Percentiles rank a stretch among this genome's conserved stretches.
These are phyloP conservation scores for Coffea humblotiana DNA, from an alignment of 305 asterid genomes.

Conservation along the genomic window DNA sequence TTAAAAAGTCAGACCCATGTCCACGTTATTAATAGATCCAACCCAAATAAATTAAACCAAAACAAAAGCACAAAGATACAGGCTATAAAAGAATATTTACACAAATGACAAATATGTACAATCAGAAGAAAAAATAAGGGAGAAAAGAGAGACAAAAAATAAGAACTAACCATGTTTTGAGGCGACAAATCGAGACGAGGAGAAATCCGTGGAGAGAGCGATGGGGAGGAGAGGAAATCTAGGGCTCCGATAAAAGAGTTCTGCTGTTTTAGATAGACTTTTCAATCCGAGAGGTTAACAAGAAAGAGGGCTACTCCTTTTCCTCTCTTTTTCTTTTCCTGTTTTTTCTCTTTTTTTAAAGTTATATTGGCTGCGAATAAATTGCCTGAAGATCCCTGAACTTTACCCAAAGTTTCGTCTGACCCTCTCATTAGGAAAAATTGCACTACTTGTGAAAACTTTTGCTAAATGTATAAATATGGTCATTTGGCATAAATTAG, in stretches of 20 bases:
- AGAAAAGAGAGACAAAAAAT: neutral
- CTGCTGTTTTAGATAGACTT: slow-evolving; percentile 3
- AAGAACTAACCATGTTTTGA: slow-evolving; percentile 27
- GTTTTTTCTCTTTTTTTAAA: neutral
- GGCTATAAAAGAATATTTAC: neutral
- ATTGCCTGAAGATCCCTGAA: neutral
- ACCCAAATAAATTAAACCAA: neutral
- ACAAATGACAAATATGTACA: neutral
- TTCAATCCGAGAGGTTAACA: slow-evolving; percentile 10
- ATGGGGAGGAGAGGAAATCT: slow-evolving; percentile 25
- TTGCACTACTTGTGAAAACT: too few species aligned
- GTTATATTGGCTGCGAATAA: neutral
- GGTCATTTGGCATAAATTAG: neutral
- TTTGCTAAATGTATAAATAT: too few species aligned
- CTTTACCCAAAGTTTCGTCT: neutral
- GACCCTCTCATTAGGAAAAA: neutral
- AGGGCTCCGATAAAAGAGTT: slow-evolving; percentile 33
- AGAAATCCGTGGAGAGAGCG: slow-evolving; percentile 10
- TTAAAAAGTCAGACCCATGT: neutral
- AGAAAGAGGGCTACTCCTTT: slow-evolving; percentile 8
- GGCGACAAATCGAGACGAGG: neutral
- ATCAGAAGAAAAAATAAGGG: too few species aligned
- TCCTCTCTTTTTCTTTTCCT: neutral
- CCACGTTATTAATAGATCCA: neutral
- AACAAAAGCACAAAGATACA: neutral